These are phyloP conservation scores for Xylaria bambusicola DNA, from an alignment of 495 filamentous ascomycete species.

Conservation along the genomic window DNA sequence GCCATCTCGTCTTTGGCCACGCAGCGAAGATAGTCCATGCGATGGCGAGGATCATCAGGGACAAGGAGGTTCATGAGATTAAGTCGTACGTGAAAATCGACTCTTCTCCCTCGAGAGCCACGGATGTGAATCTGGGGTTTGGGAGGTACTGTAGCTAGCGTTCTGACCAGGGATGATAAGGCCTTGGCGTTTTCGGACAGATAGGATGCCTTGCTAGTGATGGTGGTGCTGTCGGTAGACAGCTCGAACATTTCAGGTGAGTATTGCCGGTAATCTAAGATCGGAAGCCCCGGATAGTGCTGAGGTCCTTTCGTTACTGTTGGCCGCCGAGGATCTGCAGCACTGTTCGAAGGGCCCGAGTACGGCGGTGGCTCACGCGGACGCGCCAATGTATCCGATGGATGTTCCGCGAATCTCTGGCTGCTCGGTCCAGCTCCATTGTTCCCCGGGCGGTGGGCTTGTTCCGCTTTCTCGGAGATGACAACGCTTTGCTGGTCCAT, in stretches of 20 bases:
- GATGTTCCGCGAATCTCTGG: not conserved
- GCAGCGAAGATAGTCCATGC: slow-evolving; percentile 56
- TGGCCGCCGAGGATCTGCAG: slow-evolving; percentile 24
- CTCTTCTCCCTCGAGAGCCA: slow-evolving; percentile 37
- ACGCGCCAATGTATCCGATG: not conserved
- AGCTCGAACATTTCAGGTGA: slow-evolving; percentile 48
- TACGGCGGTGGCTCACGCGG: slow-evolving; percentile 45
- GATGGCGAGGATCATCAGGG: slow-evolving; percentile 35
- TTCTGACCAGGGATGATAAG: slow-evolving; percentile 46
- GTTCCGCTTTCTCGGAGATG: slow-evolving; percentile 2
- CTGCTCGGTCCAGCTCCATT: slow-evolving; percentile 9
- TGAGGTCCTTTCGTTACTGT: slow-evolving; percentile 31
- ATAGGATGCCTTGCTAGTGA: slow-evolving; percentile 44
- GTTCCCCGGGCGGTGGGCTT: not conserved
- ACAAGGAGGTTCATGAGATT: slow-evolving; percentile 56
- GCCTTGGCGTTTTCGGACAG: slow-evolving; percentile 43
- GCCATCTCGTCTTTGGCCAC: slow-evolving; percentile 51
- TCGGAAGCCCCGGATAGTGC: slow-evolving; percentile 47
- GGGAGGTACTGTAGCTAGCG: slow-evolving; percentile 51
- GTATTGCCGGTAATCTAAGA: slow-evolving; percentile 54
- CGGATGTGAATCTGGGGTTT: slow-evolving; percentile 52
- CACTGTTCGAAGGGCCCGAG: slow-evolving; percentile 40
- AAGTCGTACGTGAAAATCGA: slow-evolving; percentile 54
- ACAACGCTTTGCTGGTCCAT: slow-evolving; percentile 11
- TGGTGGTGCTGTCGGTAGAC: slow-evolving; percentile 47